phyloP scores from a whole-genome alignment of 1,284 basidiomycete species.

The Ustilago curta region DNA sequence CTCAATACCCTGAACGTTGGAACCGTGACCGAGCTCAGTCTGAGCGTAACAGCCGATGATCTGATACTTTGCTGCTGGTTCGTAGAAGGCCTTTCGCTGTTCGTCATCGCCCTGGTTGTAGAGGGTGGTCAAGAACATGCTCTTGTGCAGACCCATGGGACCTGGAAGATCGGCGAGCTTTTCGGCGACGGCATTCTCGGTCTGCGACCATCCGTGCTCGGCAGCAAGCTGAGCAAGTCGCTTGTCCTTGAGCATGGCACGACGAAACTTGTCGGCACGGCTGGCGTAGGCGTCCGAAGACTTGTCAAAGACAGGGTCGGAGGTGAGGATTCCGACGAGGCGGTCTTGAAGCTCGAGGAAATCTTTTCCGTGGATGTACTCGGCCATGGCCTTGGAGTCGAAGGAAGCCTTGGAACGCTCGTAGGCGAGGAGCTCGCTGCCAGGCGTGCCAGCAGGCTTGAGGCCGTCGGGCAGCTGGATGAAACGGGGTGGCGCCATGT shows the following conservation, averaged over 20 bases:
- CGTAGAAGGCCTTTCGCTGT: conserved; percentile 61
- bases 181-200: conserved; percentile 50
- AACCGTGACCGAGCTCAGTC: conserved; percentile 65
- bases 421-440: conserved; percentile 57
- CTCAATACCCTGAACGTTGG: conserved; percentile 63
- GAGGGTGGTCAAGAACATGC: conserved; percentile 66
- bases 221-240: conserved; percentile 66
- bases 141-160: conserved; percentile 61
- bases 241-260: conserved; percentile 69
- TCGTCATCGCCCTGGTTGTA: conserved; percentile 63
- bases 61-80: conserved; percentile 55
- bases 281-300: conserved; percentile 72
- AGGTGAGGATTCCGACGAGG: conserved; percentile 73
- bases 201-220: conserved; percentile 70
- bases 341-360: conserved; percentile 70
- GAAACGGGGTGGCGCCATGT: conserved; percentile 48
- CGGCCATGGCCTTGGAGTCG: conserved; percentile 56
- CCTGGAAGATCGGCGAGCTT: conserved; percentile 61
- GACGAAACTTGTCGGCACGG: conserved; percentile 67
- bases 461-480: conserved; percentile 55
- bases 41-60: conserved; percentile 65
- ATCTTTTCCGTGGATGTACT: conserved; percentile 62
- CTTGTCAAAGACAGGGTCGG: conserved; percentile 78
- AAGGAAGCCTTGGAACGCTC: conserved; percentile 64
- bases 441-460: conserved; percentile 60